Conservation (phyloP, 2,329 filamentous ascomycete genomes). For the Hortaea sp. region DNA sequence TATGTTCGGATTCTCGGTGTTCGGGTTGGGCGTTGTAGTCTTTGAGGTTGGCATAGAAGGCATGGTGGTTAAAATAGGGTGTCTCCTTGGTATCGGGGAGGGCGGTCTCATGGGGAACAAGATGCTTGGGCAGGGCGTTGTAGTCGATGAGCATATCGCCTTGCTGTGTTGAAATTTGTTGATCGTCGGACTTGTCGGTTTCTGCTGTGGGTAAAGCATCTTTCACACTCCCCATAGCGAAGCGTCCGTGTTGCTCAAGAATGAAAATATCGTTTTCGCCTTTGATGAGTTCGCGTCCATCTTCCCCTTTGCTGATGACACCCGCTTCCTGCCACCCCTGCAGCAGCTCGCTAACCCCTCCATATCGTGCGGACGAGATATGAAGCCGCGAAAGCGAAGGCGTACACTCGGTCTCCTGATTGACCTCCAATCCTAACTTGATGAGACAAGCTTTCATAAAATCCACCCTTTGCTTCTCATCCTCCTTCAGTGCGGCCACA, state of each 20-base stretch:
- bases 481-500: conserved; percentile 55
- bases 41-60: conserved; percentile 63
- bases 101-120: conserved; percentile 60
- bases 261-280: conserved; percentile 72
- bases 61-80: conserved; percentile 74
- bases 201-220: conserved; percentile 7
- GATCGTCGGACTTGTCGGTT: not conserved
- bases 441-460: conserved; percentile 72
- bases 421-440: conserved; percentile 75
- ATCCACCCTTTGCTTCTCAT: conserved; percentile 58
- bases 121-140: conserved; percentile 58
- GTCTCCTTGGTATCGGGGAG: conserved; percentile 64
- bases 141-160: conserved; percentile 62
- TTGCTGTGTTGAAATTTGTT: conserved; percentile 18
- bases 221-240: conserved; percentile 19
- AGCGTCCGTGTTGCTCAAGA: conserved; percentile 55
- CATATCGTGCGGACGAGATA: conserved; percentile 58
- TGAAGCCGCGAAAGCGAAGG: conserved; percentile 76
- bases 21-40: conserved; percentile 49
- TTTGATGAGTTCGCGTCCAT: conserved; percentile 61
- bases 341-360: conserved; percentile 58
- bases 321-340: conserved; percentile 58
- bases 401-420: conserved; percentile 55
- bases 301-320: conserved; percentile 36
- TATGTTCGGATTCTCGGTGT: conserved; percentile 32